Evolutionary conservation across 495 filamentous ascomycete genomes (phyloP), one percentile per base, ranked within the genome.

Genomic region (Parmelia sp.): DNA sequence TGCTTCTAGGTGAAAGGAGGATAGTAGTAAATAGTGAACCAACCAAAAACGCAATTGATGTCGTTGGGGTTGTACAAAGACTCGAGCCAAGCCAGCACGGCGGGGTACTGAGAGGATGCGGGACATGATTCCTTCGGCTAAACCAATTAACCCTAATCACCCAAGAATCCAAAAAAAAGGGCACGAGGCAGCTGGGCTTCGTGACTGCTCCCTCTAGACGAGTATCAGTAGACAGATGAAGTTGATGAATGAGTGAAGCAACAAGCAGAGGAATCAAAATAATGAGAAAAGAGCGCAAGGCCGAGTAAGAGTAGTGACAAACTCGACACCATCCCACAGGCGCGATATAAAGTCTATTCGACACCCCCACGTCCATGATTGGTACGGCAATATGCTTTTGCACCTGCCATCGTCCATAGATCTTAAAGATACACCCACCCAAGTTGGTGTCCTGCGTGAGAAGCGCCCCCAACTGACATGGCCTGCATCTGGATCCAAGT

Each of bases 51-150:
- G 55, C 19, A 58, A 55, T 55, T 55, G 66, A 33, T 39, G 59
- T 21, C 59, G 63, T 17, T 63, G 61, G 9, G n/a, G 25, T 35
- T 63, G 53, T 12, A 45, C 58, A 59, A 68, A 58, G 55, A 68
- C 59, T 35, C 63, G 63, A 25, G 49, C 63, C 3, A 64, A 42
- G 36, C 65, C 57, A 40, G 37, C 35, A 21, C 63, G 40, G 66
- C 62, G 66, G 66, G 66, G 66, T 60, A 68, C 37, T 59, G 61
- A 39, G 33, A 65, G 51, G 14, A 63, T 53, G 66, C 66, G 62
- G 63, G 63, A 31, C 63, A 68, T 65, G 23, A 19, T 68, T 14
- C 9, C 31, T 49, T 61, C 19, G 63, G 40, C 40, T 57, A 64
- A 37, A 47, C 33, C 56, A 56, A 5, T 11, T 4, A 23, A 37